Conservation (phyloP, 2,329 filamentous ascomycete species). For the Colletotrichum echinochloae region DNA sequence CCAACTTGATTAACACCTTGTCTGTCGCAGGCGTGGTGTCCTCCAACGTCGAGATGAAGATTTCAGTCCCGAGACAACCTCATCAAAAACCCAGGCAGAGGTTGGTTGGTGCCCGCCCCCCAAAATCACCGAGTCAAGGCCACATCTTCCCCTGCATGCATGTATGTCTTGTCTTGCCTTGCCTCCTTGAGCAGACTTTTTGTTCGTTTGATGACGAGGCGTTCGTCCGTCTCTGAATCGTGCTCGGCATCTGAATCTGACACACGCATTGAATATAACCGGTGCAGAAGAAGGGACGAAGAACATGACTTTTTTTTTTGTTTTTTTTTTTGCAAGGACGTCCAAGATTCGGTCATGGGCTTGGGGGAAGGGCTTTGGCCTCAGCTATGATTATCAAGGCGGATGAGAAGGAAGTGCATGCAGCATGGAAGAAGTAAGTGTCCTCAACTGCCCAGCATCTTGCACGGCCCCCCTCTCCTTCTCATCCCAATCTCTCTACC, state of each 20-base stretch:
- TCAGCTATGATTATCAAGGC: constrained; percentile 27
- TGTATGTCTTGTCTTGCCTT: background rate
- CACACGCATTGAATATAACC: constrained; percentile 1
- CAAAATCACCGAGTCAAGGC: background rate
- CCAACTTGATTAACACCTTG: background rate
- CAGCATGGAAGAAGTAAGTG: background rate
- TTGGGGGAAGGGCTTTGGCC: background rate
- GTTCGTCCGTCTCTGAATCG: constrained; percentile 13
- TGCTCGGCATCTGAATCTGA: constrained; percentile 2
- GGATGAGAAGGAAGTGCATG: background rate
- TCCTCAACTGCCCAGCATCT: background rate
- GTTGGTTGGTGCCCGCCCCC: background rate
- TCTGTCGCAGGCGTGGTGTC: background rate
- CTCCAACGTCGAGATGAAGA: background rate
- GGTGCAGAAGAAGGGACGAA: background rate
- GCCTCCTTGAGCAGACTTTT: constrained; percentile 3
- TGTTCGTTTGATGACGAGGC: background rate
- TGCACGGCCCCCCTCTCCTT: constrained; percentile 1
- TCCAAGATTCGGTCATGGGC: background rate
- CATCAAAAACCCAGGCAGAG: background rate
- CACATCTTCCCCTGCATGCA: background rate
- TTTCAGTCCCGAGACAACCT: background rate
- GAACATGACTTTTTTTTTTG: too few species aligned
- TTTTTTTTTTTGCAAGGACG: background rate
- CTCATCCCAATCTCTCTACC: background rate